phyloP scores from a whole-genome alignment of 768 basidiomycete species.

The Amanita muscaria region DNA sequence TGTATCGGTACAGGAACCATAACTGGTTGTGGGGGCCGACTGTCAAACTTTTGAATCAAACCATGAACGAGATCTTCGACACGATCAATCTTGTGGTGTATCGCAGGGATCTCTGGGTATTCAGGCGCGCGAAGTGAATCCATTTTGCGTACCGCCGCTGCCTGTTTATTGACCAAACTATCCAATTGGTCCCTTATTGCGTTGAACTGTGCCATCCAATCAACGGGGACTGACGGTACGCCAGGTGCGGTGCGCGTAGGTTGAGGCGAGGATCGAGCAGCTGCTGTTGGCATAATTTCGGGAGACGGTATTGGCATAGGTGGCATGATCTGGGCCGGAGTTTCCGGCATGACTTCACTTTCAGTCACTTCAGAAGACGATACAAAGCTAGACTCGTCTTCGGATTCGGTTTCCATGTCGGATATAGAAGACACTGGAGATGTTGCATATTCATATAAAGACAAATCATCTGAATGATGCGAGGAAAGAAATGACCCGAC shows the following conservation, averaged over 20 bases:
- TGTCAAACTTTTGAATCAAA: constrained; percentile 25
- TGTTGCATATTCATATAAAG: constrained; percentile 21
- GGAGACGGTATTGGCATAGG: no score
- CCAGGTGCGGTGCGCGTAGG: no score
- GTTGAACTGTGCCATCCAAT: constrained; percentile 45
- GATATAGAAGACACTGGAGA: constrained; percentile 4
- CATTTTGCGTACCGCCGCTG: constrained; percentile 47
- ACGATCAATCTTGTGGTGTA: constrained; percentile 32
- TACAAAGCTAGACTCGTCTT: constrained; percentile 12
- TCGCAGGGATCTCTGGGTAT: constrained; percentile 30
- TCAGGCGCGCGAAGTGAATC: constrained; percentile 50
- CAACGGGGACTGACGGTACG: no score
- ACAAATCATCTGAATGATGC: constrained; percentile 69
- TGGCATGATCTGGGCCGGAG: no score
- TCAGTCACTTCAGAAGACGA: constrained; percentile 14
- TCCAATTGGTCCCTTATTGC: constrained; percentile 51
- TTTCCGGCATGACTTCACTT: no score
- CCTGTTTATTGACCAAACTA: constrained; percentile 56
- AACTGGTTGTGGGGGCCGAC: constrained; percentile 16
- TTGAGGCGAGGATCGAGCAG: constrained; percentile 8
- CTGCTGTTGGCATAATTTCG: neutral
- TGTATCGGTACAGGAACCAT: constrained; percentile 12
- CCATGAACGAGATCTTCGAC: constrained; percentile 39
- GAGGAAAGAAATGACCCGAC: constrained; percentile 38
- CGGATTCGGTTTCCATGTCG: constrained; percentile 11